Conservation (phyloP, 2,329 filamentous ascomycete genomes). For the Raffaelea ambrosiae region DNA sequence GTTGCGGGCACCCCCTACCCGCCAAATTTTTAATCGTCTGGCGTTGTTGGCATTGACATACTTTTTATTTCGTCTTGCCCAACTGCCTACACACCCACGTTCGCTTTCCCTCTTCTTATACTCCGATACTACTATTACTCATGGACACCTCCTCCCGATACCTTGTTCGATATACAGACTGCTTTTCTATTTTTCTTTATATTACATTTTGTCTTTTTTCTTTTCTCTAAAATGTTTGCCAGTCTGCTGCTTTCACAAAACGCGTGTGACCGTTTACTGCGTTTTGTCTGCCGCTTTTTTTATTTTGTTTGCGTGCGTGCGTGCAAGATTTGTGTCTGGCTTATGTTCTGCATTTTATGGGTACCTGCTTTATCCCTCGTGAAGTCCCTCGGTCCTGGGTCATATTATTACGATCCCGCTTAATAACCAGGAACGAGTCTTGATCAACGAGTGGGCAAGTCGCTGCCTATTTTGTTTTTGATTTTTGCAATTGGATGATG, state of each 20-base stretch:
- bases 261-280: too few species aligned
- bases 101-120: background rate
- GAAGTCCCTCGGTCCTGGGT: too few species aligned
- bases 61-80: background rate
- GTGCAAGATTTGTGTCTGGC: too few species aligned
- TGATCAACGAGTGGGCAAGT: too few species aligned
- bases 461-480: too few species aligned
- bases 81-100: background rate
- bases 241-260: too few species aligned
- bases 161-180: constrained; percentile 35
- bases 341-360: too few species aligned
- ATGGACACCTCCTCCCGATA: constrained; percentile 21
- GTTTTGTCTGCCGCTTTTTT: constrained; percentile 23
- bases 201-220: constrained; percentile 13
- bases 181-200: constrained; percentile 13
- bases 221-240: constrained; percentile 14
- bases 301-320: too few species aligned
- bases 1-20: constrained; percentile 23
- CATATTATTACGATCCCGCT: too few species aligned
- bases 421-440: too few species aligned
- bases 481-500: too few species aligned
- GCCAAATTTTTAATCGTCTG: constrained; percentile 18
- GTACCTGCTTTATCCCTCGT: too few species aligned
- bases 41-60: background rate
- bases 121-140: background rate